These are phyloP conservation scores for Termitomyces titanicus DNA, from an alignment of 768 basidiomycete genomes.

Conservation along the genomic window DNA sequence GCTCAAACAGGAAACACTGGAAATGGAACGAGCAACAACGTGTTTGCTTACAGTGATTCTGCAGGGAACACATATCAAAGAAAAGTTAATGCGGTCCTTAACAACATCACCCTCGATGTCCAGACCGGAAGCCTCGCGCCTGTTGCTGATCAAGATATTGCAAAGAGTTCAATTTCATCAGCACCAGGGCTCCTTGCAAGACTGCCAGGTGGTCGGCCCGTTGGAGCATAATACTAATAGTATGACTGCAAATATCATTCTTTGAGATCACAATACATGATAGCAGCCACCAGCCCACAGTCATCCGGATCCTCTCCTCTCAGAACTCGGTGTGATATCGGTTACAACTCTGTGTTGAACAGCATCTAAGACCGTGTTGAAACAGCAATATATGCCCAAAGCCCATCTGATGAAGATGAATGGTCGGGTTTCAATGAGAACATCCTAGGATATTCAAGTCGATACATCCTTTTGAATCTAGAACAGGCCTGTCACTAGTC, in stretches of 20 bases:
- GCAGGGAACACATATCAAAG: slow-evolving; percentile 57
- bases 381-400: slow-evolving; percentile 2
- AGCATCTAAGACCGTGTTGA: slow-evolving; percentile 10
- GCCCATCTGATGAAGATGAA: slow-evolving; percentile 12
- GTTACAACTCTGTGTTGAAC: slow-evolving; percentile 15
- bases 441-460: slow-evolving; percentile 1
- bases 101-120: slow-evolving; percentile 7
- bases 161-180: not conserved
- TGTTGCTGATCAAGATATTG: not conserved
- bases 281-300: not conserved
- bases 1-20: slow-evolving; percentile 43
- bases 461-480: slow-evolving; percentile 28
- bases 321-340: slow-evolving; percentile 5
- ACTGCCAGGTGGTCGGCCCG: slow-evolving; percentile 19
- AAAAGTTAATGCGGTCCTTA: slow-evolving; percentile 6
- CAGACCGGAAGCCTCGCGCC: slow-evolving; percentile 8
- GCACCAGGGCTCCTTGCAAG: slow-evolving; percentile 8
- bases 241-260: not conserved
- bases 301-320: not conserved
- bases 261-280: not conserved
- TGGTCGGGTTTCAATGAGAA: slow-evolving; percentile 22
- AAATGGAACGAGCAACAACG: slow-evolving; percentile 69
- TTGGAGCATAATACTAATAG: not conserved
- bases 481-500: slow-evolving; percentile 85
- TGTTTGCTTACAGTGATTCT: slow-evolving; percentile 55